Evolutionary conservation across 1,284 basidiomycete species (phyloP).

Genomic region (Microbotryum scabiosae): DNA sequence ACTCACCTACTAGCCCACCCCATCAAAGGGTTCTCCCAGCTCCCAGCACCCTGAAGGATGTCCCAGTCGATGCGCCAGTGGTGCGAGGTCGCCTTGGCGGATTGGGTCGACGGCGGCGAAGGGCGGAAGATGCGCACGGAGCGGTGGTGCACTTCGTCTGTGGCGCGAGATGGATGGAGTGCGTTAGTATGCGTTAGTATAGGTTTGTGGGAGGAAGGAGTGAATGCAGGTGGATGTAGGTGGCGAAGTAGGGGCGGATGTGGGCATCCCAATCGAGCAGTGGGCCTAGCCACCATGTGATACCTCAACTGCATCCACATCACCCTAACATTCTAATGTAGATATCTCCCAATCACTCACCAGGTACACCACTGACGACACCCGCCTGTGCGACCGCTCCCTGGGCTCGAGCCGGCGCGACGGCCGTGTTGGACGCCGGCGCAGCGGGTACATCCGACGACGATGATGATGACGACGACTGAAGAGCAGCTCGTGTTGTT

Average conservation of each 20-base stretch:
- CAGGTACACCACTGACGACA: constrained; percentile 41
- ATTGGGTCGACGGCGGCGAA: constrained; percentile 91
- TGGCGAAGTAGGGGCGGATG: background rate
- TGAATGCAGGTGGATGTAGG: background rate
- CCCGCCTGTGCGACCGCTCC: constrained; percentile 34
- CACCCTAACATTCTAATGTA: background rate
- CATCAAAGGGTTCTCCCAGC: constrained; percentile 99
- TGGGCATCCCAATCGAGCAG: background rate
- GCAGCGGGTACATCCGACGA: too few species aligned
- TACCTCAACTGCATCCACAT: background rate
- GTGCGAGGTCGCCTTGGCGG: constrained; percentile 73
- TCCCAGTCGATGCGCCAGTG: constrained; percentile 96
- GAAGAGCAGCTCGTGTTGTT: too few species aligned
- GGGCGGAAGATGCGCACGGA: constrained; percentile 89
- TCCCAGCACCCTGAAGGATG: constrained; percentile 70
- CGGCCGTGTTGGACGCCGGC: too few species aligned
- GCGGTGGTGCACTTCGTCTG: constrained; percentile 76
- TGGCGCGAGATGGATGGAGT: background rate
- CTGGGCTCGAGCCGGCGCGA: constrained; percentile 8
- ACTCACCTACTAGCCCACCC: constrained; percentile 66
- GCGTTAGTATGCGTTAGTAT: background rate
- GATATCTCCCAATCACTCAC: constrained; percentile 26
- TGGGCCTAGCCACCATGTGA: too few species aligned
- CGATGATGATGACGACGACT: too few species aligned
- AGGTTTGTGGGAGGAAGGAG: background rate